Percentiles rank a stretch among this genome's conserved stretches.
Evolutionary conservation across 768 basidiomycete genomes (phyloP).

Genomic region (Boletus rufocinnamomeus): DNA sequence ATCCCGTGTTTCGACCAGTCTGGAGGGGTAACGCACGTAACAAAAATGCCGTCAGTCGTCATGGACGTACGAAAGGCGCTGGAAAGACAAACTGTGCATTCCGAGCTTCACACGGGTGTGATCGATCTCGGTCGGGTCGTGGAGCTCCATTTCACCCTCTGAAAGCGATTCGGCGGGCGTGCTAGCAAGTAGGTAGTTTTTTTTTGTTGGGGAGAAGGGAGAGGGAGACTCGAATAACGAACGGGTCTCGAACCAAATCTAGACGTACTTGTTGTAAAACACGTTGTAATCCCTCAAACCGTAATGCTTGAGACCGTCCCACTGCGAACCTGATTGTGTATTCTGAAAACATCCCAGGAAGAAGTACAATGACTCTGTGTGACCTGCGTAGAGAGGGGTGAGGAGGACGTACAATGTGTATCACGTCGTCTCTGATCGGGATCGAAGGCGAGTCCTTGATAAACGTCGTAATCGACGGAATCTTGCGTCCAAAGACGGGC

Average conservation of each 20-base stretch:
- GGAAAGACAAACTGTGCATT: constrained; percentile 59
- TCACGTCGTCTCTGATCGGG: constrained; percentile 46
- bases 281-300: constrained; percentile 53
- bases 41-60: not conserved
- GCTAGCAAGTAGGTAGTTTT: constrained; percentile 29
- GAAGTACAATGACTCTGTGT: not conserved
- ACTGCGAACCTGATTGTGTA: constrained; percentile 70
- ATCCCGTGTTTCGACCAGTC: constrained; percentile 75
- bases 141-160: constrained; percentile 46
- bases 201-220: no score
- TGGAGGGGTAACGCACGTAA: constrained; percentile 22
- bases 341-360: constrained; percentile 42
- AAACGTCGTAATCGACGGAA: constrained; percentile 52
- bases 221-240: not conserved
- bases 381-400: no score
- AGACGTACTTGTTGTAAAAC: constrained; percentile 61
- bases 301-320: constrained; percentile 67
- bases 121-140: constrained; percentile 52
- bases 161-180: constrained; percentile 46
- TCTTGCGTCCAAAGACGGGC: constrained; percentile 58
- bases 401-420: constrained; percentile 49
- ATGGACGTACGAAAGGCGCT: not conserved
- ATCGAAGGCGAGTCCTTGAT: constrained; percentile 15
- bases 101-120: constrained; percentile 52
- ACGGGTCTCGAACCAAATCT: not conserved